These are phyloP conservation scores for Colletotrichum higginsianum DNA, from an alignment of 2,329 filamentous ascomycete genomes.

Conservation along the genomic window DNA sequence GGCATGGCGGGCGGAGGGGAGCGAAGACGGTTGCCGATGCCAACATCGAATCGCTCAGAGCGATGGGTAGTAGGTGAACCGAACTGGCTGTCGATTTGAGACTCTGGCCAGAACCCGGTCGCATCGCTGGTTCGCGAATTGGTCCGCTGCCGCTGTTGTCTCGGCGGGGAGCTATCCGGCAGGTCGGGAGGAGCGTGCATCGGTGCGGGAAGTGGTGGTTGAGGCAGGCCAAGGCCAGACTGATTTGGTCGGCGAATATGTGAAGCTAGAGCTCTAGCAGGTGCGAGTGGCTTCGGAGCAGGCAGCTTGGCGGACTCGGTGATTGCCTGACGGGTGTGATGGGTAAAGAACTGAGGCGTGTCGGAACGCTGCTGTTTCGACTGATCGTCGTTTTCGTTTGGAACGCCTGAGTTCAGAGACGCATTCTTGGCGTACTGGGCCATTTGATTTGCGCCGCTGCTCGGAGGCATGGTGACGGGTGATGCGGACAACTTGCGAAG, in stretches of 20 bases:
- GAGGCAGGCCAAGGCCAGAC: conserved; percentile 46
- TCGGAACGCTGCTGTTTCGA: conserved; percentile 15
- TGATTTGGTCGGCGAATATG: conserved; percentile 48
- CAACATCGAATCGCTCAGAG: conserved; percentile 31
- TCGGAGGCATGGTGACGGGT: conserved; percentile 38
- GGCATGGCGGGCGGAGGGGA: conserved; percentile 26
- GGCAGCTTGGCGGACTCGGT: conserved; percentile 54
- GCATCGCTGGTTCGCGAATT: conserved; percentile 50
- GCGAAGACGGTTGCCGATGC: conserved; percentile 30
- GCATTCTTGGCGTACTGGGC: conserved; percentile 41
- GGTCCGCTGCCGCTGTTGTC: conserved; percentile 41
- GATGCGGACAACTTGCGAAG: background rate
- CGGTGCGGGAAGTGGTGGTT: conserved; percentile 27
- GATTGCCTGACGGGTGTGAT: conserved; percentile 48
- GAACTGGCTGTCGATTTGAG: conserved; percentile 39
- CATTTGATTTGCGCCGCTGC: conserved; percentile 31
- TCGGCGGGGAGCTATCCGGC: conserved; percentile 44
- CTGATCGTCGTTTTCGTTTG: conserved; percentile 3
- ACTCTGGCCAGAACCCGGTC: conserved; percentile 41
- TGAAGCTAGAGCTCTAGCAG: conserved; percentile 48
- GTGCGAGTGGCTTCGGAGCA: conserved; percentile 48
- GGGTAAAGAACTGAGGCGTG: background rate
- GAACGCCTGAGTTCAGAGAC: conserved; percentile 26
- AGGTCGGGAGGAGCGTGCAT: conserved; percentile 45
- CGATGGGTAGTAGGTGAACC: conserved; percentile 39